These are phyloP conservation scores for Basidiobolus heterosporus DNA, from an alignment of 371 early-diverging fungal species.

Conservation along the genomic window DNA sequence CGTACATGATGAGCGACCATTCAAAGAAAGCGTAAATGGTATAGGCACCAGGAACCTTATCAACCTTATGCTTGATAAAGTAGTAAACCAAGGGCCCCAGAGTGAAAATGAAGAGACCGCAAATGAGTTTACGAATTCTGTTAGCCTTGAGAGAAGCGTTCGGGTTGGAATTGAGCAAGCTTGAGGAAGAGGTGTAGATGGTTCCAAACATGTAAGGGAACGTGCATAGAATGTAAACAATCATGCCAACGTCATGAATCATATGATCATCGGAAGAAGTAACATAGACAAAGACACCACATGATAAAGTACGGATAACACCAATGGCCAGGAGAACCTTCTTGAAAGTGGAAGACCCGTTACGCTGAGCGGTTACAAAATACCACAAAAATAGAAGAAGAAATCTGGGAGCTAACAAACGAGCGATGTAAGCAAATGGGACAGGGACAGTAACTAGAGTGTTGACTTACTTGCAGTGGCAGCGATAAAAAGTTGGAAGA, in stretches of 20 bases:
- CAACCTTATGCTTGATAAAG: conserved; percentile 62
- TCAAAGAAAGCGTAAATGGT: conserved; percentile 69
- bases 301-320: conserved; percentile 47
- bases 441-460: neutral
- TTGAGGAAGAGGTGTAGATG: conserved; percentile 10
- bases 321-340: conserved; percentile 40
- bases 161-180: neutral
- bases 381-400: conserved; percentile 49
- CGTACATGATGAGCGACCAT: conserved; percentile 63
- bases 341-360: conserved; percentile 21
- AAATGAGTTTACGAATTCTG: conserved; percentile 14
- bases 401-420: conserved; percentile 35
- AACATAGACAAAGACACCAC: conserved; percentile 69
- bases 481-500: conserved; percentile 66
- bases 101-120: conserved; percentile 39
- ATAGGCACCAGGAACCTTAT: conserved; percentile 55
- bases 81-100: conserved; percentile 59
- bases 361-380: conserved; percentile 14
- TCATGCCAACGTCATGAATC: conserved; percentile 67
- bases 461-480: conserved; percentile 27
- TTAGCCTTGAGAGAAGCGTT: conserved; percentile 8
- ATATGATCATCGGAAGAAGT: conserved; percentile 65
- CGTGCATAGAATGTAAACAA: conserved; percentile 50
- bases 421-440: neutral
- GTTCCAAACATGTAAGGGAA: conserved; percentile 57